Evolutionary conservation across 2,329 filamentous ascomycete genomes (phyloP).

Genomic region (Fusarium fujikuroi): DNA sequence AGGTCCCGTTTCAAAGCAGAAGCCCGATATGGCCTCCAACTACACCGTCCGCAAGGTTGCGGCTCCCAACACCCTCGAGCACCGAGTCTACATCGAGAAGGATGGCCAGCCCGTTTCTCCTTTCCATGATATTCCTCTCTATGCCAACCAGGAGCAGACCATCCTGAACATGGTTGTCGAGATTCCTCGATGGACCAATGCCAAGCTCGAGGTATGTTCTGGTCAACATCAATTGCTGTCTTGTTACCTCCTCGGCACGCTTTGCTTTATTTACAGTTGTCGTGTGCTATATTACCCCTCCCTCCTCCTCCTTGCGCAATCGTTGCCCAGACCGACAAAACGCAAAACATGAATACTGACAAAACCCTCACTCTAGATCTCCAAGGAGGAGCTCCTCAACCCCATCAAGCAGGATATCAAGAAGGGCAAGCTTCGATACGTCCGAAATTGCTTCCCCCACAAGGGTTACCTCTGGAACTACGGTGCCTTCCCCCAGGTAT

Average conservation of each 20-base stretch:
- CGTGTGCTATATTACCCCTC: conserved; percentile 32
- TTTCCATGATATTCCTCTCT: conserved; percentile 99
- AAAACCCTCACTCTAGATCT: conserved; percentile 74
- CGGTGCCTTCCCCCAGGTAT: conserved; percentile 96
- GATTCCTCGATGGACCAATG: conserved; percentile 99
- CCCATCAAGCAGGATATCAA: conserved; percentile 99
- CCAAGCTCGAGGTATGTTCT: conserved; percentile 90
- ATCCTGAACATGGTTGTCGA: conserved; percentile 99
- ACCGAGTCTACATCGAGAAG: conserved; percentile 98
- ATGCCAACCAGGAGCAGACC: conserved; percentile 94
- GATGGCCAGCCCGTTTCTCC: conserved; percentile 93
- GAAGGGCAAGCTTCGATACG: conserved; percentile 99
- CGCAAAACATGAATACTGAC: conserved; percentile 37
- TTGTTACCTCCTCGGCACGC: neutral
- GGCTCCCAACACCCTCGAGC: conserved; percentile 91
- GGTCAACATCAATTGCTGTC: neutral
- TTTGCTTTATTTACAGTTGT: conserved; percentile 12
- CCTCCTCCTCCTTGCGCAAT: conserved; percentile 13
- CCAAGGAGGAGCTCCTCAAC: conserved; percentile 98
- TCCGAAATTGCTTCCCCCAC: conserved; percentile 99
- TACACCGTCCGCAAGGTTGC: conserved; percentile 90
- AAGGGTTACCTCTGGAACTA: conserved; percentile 99
- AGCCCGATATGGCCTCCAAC: conserved; percentile 64
- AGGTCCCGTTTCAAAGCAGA: conserved; percentile 21
- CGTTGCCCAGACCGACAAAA: conserved; percentile 13